Conservation (phyloP, 805 yeast species). For the Grigorovia transvaalensis region DNA sequence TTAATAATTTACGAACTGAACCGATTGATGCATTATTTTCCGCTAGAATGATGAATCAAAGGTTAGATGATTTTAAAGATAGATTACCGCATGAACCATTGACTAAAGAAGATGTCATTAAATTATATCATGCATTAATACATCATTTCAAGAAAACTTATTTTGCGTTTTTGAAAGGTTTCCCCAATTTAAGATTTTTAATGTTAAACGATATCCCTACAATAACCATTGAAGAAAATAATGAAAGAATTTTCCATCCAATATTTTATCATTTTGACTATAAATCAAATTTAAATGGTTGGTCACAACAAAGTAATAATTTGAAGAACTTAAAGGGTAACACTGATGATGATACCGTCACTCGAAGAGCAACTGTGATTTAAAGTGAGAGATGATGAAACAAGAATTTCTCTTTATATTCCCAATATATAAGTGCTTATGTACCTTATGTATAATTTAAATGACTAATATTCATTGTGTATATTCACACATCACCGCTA, state of each 20-base stretch:
- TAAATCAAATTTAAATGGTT: slow-evolving; percentile 25
- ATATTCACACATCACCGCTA: too few species aligned
- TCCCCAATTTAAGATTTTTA: slow-evolving; percentile 29
- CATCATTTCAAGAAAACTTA: slow-evolving; percentile 31
- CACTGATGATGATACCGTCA: slow-evolving; percentile 10
- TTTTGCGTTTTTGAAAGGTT: slow-evolving; percentile 26
- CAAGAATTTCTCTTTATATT: neutral
- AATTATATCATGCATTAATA: slow-evolving; percentile 29
- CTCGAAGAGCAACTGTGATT: slow-evolving; percentile 15
- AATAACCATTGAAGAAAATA: slow-evolving; percentile 21
- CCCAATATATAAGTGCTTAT: neutral
- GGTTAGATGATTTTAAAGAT: slow-evolving; percentile 7
- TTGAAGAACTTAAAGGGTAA: slow-evolving; percentile 7
- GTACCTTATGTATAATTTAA: too few species aligned
- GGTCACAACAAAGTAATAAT: slow-evolving; percentile 15
- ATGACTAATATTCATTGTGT: neutral
- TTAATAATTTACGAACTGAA: neutral
- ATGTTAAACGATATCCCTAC: slow-evolving; percentile 33
- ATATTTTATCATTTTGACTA: slow-evolving; percentile 29
- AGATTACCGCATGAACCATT: slow-evolving; percentile 25
- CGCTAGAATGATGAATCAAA: slow-evolving; percentile 1
- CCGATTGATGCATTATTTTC: slow-evolving; percentile 1
- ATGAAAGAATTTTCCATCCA: slow-evolving; percentile 27
- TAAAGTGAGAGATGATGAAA: neutral
- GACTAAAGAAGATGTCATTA: slow-evolving; percentile 25